Evolutionary conservation across 345 rosid species (phyloP).

Genomic region (Camelina neglecta): DNA sequence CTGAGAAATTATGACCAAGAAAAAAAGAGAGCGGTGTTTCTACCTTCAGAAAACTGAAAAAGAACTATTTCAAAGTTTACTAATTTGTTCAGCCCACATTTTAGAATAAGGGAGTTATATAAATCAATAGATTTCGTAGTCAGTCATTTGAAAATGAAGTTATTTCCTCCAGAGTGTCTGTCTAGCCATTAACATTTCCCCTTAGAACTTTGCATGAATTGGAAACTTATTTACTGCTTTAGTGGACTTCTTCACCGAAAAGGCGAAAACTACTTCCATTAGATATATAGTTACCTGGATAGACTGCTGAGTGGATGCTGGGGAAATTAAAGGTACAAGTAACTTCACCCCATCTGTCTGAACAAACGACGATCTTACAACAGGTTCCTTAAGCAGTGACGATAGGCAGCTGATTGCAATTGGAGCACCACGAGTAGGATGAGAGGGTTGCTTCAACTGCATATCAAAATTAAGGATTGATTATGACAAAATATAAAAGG

Average conservation of each 20-base stretch:
- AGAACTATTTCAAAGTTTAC: neutral
- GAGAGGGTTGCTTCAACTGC: slow-evolving; percentile 91
- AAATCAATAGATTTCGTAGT: slow-evolving; percentile 16
- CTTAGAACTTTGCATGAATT: slow-evolving; percentile 1
- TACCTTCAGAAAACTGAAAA: slow-evolving; percentile 22
- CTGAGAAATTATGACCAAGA: slow-evolving; percentile 20
- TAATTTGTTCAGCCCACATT: slow-evolving; percentile 19
- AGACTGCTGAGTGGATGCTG: slow-evolving; percentile 97
- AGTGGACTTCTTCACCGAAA: slow-evolving; percentile 8
- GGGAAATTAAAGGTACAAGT: slow-evolving; percentile 81
- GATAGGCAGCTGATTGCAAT: slow-evolving; percentile 79
- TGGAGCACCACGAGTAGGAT: slow-evolving; percentile 80
- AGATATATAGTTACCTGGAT: slow-evolving; percentile 64
- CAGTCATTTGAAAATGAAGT: slow-evolving; percentile 8
- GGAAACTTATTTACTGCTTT: slow-evolving; percentile 20
- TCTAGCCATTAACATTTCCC: neutral
- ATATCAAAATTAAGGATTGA: slow-evolving; percentile 39
- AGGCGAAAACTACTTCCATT: neutral
- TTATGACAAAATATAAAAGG: neutral
- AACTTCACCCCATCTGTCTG: slow-evolving; percentile 91
- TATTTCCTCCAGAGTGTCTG: neutral
- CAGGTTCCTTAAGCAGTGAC: slow-evolving; percentile 79
- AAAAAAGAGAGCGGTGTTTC: neutral
- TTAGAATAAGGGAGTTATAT: neutral
- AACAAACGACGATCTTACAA: slow-evolving; percentile 91